Evolutionary conservation across 2,329 filamentous ascomycete species (phyloP).

Genomic region (Lasiodiplodia gonubiensis): DNA sequence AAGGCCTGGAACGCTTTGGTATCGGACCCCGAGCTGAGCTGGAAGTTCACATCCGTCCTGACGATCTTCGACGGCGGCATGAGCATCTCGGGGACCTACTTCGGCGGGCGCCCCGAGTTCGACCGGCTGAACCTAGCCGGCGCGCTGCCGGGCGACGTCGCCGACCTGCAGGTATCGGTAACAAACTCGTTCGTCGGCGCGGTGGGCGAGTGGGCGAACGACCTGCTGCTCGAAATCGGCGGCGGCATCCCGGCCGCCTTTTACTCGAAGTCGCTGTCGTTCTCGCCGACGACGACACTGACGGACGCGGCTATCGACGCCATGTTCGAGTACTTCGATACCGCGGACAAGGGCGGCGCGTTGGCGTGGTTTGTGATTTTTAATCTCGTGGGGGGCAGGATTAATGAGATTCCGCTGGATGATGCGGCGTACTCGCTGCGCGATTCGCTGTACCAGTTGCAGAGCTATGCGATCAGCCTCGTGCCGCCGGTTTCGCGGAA

Average conservation of each 20-base stretch:
- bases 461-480: constrained; percentile 46
- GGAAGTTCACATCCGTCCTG: constrained; percentile 44
- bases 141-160: constrained; percentile 35
- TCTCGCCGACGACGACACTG: constrained; percentile 39
- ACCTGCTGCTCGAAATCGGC: constrained; percentile 38
- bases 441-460: constrained; percentile 43
- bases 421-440: constrained; percentile 44
- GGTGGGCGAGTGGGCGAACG: constrained; percentile 42
- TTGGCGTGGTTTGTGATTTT: constrained; percentile 44
- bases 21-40: constrained; percentile 39
- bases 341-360: constrained; percentile 39
- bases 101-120: constrained; percentile 41
- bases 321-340: constrained; percentile 42
- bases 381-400: constrained; percentile 43
- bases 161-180: constrained; percentile 36
- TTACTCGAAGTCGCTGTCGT: constrained; percentile 44
- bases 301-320: constrained; percentile 41
- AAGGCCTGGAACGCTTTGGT: constrained; percentile 46
- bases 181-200: constrained; percentile 43
- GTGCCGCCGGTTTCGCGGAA: constrained; percentile 40
- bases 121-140: constrained; percentile 41
- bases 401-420: constrained; percentile 40
- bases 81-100: constrained; percentile 43
- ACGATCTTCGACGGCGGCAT: constrained; percentile 41
- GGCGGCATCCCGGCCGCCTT: constrained; percentile 42